Evolutionary conservation across 2,329 filamentous ascomycete genomes (phyloP).

Genomic region (Paradendryphiella salina): DNA sequence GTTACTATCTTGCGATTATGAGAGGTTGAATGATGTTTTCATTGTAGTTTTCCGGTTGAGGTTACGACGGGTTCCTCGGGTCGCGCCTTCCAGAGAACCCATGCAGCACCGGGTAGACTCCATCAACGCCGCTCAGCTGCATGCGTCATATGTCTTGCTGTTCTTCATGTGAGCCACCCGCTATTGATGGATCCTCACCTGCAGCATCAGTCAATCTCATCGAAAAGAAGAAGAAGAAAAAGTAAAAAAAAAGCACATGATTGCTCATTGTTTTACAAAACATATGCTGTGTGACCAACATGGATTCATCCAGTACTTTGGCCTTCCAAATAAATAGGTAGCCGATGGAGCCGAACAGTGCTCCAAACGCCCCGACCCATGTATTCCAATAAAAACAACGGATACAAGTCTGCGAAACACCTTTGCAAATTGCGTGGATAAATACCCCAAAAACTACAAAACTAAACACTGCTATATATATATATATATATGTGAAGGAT

Average conservation of each 20-base stretch:
- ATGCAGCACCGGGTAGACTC: too few relatives aligned
- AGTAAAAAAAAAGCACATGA: not conserved
- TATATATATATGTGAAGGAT: too few relatives aligned
- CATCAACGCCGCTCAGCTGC: too few relatives aligned
- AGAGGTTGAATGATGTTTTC: not conserved
- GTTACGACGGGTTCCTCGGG: too few relatives aligned
- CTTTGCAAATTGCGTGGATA: not conserved
- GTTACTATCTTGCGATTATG: too few relatives aligned
- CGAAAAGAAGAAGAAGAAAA: not conserved
- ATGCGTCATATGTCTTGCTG: too few relatives aligned
- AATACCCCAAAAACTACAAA: not conserved
- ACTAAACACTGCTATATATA: not conserved
- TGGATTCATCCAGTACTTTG: constrained; percentile 7
- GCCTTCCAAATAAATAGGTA: constrained; percentile 5
- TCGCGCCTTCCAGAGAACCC: too few relatives aligned
- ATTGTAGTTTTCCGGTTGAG: too few relatives aligned
- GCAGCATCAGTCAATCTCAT: too few relatives aligned
- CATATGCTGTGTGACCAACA: constrained; percentile 10
- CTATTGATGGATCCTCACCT: too few relatives aligned
- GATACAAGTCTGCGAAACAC: not conserved
- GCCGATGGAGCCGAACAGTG: not conserved
- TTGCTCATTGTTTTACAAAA: not conserved
- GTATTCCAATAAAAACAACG: not conserved
- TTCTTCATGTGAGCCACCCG: too few relatives aligned
- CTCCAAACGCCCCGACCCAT: not conserved